A percentile compares a stretch with the other conserved stretches of the same genome.
phyloP scores from a whole-genome alignment of 768 basidiomycete genomes.

The Daedalea quercina region DNA sequence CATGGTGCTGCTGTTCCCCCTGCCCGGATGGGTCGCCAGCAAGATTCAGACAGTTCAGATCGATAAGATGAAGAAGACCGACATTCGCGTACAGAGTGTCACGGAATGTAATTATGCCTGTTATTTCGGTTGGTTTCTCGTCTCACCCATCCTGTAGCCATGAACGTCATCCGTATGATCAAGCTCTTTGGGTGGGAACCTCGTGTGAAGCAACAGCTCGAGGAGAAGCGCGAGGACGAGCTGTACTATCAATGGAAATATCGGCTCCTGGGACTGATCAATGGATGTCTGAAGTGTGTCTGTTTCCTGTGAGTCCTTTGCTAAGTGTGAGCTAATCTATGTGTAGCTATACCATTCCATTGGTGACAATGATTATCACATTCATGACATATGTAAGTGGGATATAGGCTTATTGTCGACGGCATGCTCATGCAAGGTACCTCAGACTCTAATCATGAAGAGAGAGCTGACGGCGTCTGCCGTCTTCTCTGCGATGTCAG shows the following conservation, averaged over 20 bases:
- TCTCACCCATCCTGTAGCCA: slow-evolving; percentile 21
- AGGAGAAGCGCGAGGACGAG: slow-evolving; percentile 56
- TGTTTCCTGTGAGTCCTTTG: slow-evolving; percentile 4
- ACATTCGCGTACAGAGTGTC: slow-evolving; percentile 36
- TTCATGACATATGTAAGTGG: slow-evolving; percentile 50
- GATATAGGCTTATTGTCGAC: slow-evolving; percentile 21
- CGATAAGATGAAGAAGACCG: slow-evolving; percentile 41
- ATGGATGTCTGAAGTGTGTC: slow-evolving; percentile 37
- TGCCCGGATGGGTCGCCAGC: slow-evolving; percentile 36
- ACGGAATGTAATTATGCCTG: slow-evolving; percentile 30
- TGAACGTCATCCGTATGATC: slow-evolving; percentile 38
- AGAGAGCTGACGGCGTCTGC: slow-evolving; percentile 30
- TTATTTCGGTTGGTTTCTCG: too few species aligned
- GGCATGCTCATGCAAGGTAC: slow-evolving; percentile 6
- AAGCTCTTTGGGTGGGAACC: slow-evolving; percentile 41
- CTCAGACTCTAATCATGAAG: slow-evolving; percentile 33
- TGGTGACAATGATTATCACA: slow-evolving; percentile 59
- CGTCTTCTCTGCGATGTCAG: slow-evolving; percentile 34
- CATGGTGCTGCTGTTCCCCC: slow-evolving; percentile 33
- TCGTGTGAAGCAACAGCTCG: slow-evolving; percentile 45
- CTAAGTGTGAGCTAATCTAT: too few species aligned
- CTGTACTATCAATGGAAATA: slow-evolving; percentile 45
- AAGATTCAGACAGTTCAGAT: slow-evolving; percentile 28
- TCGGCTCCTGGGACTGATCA: slow-evolving; percentile 44
- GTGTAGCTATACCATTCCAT: slow-evolving; percentile 49